Percentiles rank a stretch among this genome's conserved stretches.
Conservation (phyloP, 169 alveolate species). For the Plasmodium chabaudi region DNA sequence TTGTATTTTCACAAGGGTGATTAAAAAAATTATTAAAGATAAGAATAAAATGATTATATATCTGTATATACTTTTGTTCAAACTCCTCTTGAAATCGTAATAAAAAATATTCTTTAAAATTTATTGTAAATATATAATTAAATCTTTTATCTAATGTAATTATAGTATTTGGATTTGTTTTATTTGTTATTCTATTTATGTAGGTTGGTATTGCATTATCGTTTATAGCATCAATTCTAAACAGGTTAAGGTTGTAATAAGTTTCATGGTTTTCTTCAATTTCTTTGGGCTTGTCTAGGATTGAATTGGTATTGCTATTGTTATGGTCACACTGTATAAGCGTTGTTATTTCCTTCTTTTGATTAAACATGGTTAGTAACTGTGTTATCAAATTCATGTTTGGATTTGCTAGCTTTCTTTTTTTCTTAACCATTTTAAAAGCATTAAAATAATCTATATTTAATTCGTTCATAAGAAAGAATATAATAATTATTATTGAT, state of each 20-base stretch:
- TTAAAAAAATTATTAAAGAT: slow-evolving; percentile 17
- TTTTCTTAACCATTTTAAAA: slow-evolving; percentile 78
- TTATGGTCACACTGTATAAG: not conserved
- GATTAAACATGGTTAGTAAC: slow-evolving; percentile 14
- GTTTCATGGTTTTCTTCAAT: not conserved
- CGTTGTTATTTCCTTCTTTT: not conserved
- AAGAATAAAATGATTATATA: slow-evolving; percentile 18
- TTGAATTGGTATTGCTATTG: not conserved
- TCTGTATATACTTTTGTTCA: not conserved
- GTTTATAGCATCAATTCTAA: slow-evolving; percentile 10
- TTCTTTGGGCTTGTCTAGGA: not conserved
- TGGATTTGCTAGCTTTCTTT: slow-evolving; percentile 78
- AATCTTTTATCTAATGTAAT: slow-evolving; percentile 26
- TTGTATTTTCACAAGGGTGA: not conserved
- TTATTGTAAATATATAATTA: slow-evolving; percentile 16
- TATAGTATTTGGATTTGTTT: not conserved
- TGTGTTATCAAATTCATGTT: slow-evolving; percentile 79
- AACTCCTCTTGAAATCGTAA: slow-evolving; percentile 24
- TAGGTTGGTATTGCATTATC: not conserved
- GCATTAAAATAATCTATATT: slow-evolving; percentile 73
- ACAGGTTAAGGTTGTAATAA: not conserved
- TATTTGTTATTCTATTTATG: not conserved
- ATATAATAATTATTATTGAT: slow-evolving; percentile 78
- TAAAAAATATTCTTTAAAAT: slow-evolving; percentile 22
- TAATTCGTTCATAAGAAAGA: slow-evolving; percentile 79